Evolutionary conservation across 169 alveolate species (phyloP), one percentile per base, ranked within the genome.

Genomic region (Theileria equi): DNA sequence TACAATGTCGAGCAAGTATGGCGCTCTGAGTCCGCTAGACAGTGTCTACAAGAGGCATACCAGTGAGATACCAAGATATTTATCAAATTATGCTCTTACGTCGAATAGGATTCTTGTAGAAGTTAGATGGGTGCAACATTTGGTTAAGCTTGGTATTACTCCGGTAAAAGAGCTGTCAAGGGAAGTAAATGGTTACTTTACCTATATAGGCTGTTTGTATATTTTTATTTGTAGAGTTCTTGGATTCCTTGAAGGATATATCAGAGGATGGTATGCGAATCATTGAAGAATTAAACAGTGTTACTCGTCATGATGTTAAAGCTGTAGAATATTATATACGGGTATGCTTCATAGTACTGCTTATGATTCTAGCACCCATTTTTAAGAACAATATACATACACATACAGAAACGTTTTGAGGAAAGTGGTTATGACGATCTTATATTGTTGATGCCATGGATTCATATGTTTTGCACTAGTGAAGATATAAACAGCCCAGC

Each of bases 401-500:
- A 11, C 13, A 10, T 50, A 11, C 40, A 65, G 80, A 80, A 80
- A 41, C 69, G 84, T 41, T 49, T 86, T 35, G 69, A 11, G 19
- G n/a, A 26, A 5, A 21, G 61, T 29, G 54, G 62, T 34, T 41
- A 57, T 21, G 72, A 79, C 23, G 85, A 81, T 25, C 45, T 94
- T 26, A 48, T 49, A 16, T 55, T 80, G 57, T 45, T 84, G 32
- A 88, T 73, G 64, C 95, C 91, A 59, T 91, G 90, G 80, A 88
- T 94, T 17, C 98, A 94, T 62, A 84, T 92, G 64, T 86, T 91
- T 57, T 92, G 97, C 84, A 96, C 99, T 0, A 89, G 96, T 74
- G 99, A 96, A 77, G 99, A 96, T 69, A 94, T 96, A 38, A 96
- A 95, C 70, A 95, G 95, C 72, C 81, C 94, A 16, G 87, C 97